phyloP scores from a whole-genome alignment of 176 grass and related monocot species.

The Oryza meridionalis region DNA sequence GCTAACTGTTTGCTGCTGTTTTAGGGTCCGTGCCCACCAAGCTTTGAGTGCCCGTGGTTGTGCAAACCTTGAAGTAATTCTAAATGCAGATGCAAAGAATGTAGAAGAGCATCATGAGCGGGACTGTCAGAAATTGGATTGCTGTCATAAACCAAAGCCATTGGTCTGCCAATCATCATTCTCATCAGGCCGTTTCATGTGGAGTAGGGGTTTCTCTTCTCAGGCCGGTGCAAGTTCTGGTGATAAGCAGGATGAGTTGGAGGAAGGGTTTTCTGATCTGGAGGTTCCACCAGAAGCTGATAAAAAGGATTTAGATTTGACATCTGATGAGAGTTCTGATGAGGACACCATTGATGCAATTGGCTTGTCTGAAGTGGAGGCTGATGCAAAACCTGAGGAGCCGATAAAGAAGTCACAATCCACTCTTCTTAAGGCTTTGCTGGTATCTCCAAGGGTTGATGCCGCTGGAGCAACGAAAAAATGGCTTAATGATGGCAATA shows the following conservation, averaged over 20 bases:
- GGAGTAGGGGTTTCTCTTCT: slow-evolving; percentile 66
- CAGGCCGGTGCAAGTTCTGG: slow-evolving; percentile 54
- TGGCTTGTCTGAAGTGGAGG: slow-evolving; percentile 37
- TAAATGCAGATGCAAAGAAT: slow-evolving; percentile 36
- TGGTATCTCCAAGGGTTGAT: slow-evolving; percentile 35
- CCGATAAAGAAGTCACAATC: background rate
- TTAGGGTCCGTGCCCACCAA: slow-evolving; percentile 39
- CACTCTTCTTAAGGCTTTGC: slow-evolving; percentile 49
- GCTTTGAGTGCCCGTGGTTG: slow-evolving; percentile 30
- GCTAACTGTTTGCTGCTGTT: background rate
- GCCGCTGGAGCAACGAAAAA: slow-evolving; percentile 50
- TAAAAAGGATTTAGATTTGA: slow-evolving; percentile 39
- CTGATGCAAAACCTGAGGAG: slow-evolving; percentile 40
- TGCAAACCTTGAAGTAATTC: slow-evolving; percentile 27
- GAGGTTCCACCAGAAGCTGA: slow-evolving; percentile 58
- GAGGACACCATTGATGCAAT: slow-evolving; percentile 47
- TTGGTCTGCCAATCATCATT: slow-evolving; percentile 14
- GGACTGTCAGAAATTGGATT: slow-evolving; percentile 34
- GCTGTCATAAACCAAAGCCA: slow-evolving; percentile 37
- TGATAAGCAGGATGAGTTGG: slow-evolving; percentile 59
- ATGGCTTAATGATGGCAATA: slow-evolving; percentile 66
- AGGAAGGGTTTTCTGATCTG: slow-evolving; percentile 88
- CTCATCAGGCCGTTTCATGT: slow-evolving; percentile 39
- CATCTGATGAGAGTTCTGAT: slow-evolving; percentile 60
- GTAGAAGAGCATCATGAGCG: background rate